Base-by-base conservation (phyloP, 768 basidiomycete species). In the Calocybe indica region DNA sequence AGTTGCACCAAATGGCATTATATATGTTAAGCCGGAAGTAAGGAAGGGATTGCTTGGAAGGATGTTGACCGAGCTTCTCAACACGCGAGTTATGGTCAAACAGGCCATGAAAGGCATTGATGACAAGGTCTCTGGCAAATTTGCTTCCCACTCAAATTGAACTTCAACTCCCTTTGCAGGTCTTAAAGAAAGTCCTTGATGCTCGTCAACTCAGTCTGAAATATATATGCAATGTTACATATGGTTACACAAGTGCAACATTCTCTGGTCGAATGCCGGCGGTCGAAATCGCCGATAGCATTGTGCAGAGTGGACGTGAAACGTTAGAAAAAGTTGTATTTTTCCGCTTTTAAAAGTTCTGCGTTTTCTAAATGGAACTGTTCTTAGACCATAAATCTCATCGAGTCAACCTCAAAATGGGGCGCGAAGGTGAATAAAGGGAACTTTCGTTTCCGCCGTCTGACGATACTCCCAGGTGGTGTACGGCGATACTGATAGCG, bases 231-330 rank as follows among this genome's bases (percentile, higher is more conserved):
- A 92, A 97, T 60, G 88, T 90, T 36, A 97, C 92, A 0, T 98
- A 99, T 57, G 95, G 96, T 0, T 98, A 99, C 61, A 97, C 95
- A 0, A 78, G 88, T 50, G 96, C 96, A 2, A 87, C 88, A 1
- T 96, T 83, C 59, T 97, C 94, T 11, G 96, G 96, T 2, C 75
- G 96, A 41, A 98, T 99, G 96, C 96, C 96, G 15, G 92, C 90
- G 7, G 94, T 97, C 13, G 94, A 98, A 63, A 92, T 99, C 36
- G 96, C 96, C 0, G 96, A 99, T 58, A 92, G 92, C 48, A 98
- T 98, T 55, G 95, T 99, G 0, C 93, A 98, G 67, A 94, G 82
- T 37, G 95, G 96, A 5, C 76, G 96, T 36, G 94, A 98, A 66
- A 97, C 92, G 0, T 70, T 98, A 14, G 95, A 97, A 65, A 91